Evolutionary conservation across 2,329 filamentous ascomycete genomes (phyloP).

Genomic region (Diaporthe vaccinii): DNA sequence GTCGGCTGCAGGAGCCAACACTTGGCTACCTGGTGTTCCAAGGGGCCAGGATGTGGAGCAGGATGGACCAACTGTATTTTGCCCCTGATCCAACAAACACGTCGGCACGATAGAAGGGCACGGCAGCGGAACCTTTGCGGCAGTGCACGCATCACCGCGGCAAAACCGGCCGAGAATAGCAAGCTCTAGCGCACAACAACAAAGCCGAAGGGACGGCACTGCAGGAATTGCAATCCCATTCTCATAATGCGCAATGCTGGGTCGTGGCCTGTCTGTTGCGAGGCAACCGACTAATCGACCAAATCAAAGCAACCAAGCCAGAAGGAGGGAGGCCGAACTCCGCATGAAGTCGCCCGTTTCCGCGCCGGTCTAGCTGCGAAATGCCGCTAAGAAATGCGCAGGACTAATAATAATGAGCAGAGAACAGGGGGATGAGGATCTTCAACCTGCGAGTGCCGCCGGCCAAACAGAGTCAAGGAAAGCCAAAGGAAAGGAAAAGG

Average conservation of each 20-base stretch:
- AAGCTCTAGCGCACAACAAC: background rate
- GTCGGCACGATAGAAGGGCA: background rate
- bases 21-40: background rate
- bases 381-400: background rate
- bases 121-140: background rate
- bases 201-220: background rate
- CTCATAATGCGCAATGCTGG: background rate
- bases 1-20: background rate
- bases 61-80: background rate
- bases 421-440: background rate
- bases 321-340: background rate
- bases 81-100: background rate
- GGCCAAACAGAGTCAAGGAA: background rate
- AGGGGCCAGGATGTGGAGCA: constrained; percentile 10
- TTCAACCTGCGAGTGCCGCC: background rate
- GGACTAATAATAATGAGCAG: background rate
- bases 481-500: too few species aligned
- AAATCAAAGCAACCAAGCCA: background rate
- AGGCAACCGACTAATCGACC: background rate
- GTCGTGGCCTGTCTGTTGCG: background rate
- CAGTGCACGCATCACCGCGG: background rate
- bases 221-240: background rate
- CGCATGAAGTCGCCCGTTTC: background rate
- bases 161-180: constrained; percentile 5
- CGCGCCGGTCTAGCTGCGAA: background rate